phyloP scores from a whole-genome alignment of 495 filamentous ascomycete genomes.

The Neurospora sp. region DNA sequence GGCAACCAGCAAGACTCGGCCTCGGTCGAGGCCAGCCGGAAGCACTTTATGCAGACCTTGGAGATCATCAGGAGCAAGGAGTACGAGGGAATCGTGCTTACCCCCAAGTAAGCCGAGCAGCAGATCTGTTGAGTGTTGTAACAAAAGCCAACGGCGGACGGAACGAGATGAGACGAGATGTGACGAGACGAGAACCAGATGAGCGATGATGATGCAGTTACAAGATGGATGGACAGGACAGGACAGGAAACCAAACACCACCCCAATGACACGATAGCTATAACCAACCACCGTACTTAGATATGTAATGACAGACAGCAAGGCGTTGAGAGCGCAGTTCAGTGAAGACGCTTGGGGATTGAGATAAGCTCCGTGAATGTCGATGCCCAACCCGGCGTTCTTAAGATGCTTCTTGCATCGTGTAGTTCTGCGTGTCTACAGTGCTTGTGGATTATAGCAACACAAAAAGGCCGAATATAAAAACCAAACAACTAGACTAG shows the following conservation, averaged over 20 bases:
- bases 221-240: background rate
- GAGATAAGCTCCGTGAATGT: no score
- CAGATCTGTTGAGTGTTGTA: background rate
- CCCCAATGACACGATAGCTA: background rate
- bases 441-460: background rate
- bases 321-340: background rate
- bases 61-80: slow-evolving; percentile 86
- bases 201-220: background rate
- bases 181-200: background rate
- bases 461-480: background rate
- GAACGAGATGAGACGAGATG: background rate
- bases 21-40: slow-evolving; percentile 71
- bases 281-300: background rate
- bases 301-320: background rate
- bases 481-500: background rate
- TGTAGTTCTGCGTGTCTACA: no score
- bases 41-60: slow-evolving; percentile 87
- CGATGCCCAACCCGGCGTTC: no score
- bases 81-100: slow-evolving; percentile 81
- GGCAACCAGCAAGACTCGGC: slow-evolving; percentile 74
- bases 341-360: background rate
- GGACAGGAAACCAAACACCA: background rate
- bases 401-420: no score
- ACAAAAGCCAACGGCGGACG: background rate
- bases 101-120: slow-evolving; percentile 43